Evolutionary conservation across 1,284 basidiomycete genomes (phyloP).

Genomic region (Microbotryum scabiosae): DNA sequence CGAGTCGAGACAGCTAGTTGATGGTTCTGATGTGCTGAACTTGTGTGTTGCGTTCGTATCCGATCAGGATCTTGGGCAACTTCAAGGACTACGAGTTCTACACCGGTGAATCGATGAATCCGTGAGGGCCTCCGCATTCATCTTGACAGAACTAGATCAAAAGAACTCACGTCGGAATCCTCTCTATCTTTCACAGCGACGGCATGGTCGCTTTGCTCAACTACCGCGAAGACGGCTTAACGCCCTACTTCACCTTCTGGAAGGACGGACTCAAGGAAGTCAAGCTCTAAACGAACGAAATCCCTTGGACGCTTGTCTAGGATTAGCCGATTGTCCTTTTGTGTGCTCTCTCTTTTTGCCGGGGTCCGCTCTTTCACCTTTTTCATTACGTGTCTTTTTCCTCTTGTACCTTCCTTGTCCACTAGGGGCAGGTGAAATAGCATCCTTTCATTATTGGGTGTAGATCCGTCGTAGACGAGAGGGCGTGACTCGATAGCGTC

Average conservation of each 20-base stretch:
- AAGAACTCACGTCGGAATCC: background rate
- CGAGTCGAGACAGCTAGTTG: too few relatives aligned
- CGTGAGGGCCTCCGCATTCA: background rate
- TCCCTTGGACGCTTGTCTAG: too few relatives aligned
- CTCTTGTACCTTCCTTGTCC: background rate
- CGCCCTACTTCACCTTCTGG: constrained; percentile 83
- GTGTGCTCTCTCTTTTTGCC: too few relatives aligned
- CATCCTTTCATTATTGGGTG: background rate
- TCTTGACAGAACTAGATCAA: too few relatives aligned
- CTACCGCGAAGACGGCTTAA: constrained; percentile 50
- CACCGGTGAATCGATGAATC: constrained; percentile 67
- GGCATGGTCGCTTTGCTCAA: constrained; percentile 55
- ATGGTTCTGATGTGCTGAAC: background rate
- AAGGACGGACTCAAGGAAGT: constrained; percentile 44
- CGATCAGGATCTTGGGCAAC: constrained; percentile 58
- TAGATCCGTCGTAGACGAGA: too few relatives aligned
- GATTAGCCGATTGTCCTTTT: too few relatives aligned
- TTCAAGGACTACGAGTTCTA: constrained; percentile 89
- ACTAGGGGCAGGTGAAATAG: background rate
- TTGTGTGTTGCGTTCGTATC: background rate
- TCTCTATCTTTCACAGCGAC: background rate
- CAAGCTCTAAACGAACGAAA: constrained; percentile 9
- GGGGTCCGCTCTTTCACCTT: background rate
- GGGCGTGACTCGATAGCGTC: too few relatives aligned
- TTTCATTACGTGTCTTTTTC: too few relatives aligned